Evolutionary conservation across 2,329 filamentous ascomycete species (phyloP), one percentile per base, ranked within the genome.

Genomic region (Cordyceps militaris): DNA sequence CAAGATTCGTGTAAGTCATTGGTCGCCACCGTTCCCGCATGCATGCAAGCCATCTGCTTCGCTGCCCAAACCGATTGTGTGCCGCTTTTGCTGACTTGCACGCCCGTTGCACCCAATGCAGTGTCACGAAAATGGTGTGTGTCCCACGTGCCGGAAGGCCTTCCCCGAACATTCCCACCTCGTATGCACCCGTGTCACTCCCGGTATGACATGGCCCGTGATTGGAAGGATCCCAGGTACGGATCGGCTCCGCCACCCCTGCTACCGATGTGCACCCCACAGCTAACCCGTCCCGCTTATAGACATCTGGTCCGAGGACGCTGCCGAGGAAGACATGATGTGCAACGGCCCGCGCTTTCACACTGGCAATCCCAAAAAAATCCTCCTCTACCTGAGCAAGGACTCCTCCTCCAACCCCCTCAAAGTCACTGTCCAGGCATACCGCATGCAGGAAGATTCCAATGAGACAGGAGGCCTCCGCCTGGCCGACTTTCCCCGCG

Each of bases 1-100:
- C 62, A 80, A 78, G 69, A 73, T 74, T 63, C 67, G 70, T 63
- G 78, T 79, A 73, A 73, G 76, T 66, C 64, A 66, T 60, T 56
- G 38, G 40, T 55, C 30, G 42, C 40, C 38, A 44, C 44, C 34
- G 34, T 48, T 46, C 36, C 34, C 24, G 44, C 36, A 28, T 44
- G 28, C 44, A 57, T 57, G 54, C 54, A 57, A 57, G 49, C 56
- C 56, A 53, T 52, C 46, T 58, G 56, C 49, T 58, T 58, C 43
- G 56, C 49, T 58, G 56, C 49, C 56, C 56, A 52, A 58, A 48
- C 46, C 38, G 5, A n/a, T 42, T 32, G 10, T 53, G 48, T 53
- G 38, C 34, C 43, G 30, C 28, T 50, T 50, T 56, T 46, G 56
- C 54, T 57, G 54, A 57, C 54, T 61, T 63, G 61, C 40, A 49